These are phyloP conservation scores for Coemansia sp. DNA, from an alignment of 192 early-diverging fungal genomes.

Conservation along the genomic window DNA sequence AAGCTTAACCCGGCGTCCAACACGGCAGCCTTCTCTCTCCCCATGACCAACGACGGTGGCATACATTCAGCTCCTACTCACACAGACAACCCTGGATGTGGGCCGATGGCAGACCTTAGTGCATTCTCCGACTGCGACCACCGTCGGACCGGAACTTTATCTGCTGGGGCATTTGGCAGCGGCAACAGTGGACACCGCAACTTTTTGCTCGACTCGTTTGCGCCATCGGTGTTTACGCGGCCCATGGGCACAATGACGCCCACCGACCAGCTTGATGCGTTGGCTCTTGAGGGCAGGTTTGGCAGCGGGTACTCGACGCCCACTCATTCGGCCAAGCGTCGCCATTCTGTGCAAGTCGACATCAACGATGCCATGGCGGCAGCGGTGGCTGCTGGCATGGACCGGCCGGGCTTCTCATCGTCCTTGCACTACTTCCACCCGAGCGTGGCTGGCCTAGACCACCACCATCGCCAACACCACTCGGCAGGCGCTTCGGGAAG, in stretches of 20 bases:
- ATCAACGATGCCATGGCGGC: conserved; percentile 49
- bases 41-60: conserved; percentile 16
- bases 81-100: not conserved
- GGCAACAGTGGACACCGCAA: conserved; percentile 3
- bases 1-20: not conserved
- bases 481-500: not conserved
- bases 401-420: conserved; percentile 32
- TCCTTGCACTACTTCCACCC: conserved; percentile 34
- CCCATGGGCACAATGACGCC: conserved; percentile 32
- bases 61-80: conserved; percentile 36
- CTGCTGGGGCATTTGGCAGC: conserved; percentile 22
- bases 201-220: conserved; percentile 36
- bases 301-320: conserved; percentile 46
- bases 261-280: conserved; percentile 49
- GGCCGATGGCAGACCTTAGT: conserved; percentile 11
- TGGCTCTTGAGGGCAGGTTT: conserved; percentile 45
- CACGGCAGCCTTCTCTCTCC: not conserved
- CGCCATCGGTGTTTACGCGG: conserved; percentile 46
- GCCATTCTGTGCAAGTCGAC: conserved; percentile 47
- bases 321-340: conserved; percentile 37
- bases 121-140: conserved; percentile 13
- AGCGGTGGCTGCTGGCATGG: conserved; percentile 33
- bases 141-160: conserved; percentile 14
- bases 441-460: conserved; percentile 19
- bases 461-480: conserved; percentile 1